Evolutionary conservation across 169 alveolate species (phyloP), one percentile per base, ranked within the genome.

Genomic region (Plasmodium inui): DNA sequence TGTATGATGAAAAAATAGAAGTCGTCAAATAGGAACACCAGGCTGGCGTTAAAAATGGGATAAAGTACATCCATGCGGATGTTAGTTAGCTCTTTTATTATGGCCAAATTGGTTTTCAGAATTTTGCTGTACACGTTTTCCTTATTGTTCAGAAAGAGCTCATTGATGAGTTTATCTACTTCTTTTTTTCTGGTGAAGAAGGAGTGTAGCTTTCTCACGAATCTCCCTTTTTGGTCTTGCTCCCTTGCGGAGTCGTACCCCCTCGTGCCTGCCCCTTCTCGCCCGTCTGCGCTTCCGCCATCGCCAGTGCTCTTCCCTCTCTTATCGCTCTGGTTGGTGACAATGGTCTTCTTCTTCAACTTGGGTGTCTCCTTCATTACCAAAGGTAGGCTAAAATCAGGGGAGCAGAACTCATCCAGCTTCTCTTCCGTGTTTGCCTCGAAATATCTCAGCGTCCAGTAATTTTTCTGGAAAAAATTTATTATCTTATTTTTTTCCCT

Each of bases 1-100:
- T 89, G 94, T 78, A 89, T 89, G 72, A 89, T 89, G 72, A 89
- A 89, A 79, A 89, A 89, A 39, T 89, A 89, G 61, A 79, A 89
- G 34, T 89, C 94, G 39, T 89, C 94, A 89, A 89, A 89, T 41
- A 89, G 72, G 34, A 89, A 89, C 82, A 80, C 89, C 72, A 89
- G 50, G 32, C 94, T 89, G 26, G 94, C 89, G 73, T 89, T 89
- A 89, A 89, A 89, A 89, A 89, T 89, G 82, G 94, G 94, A 89
- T 89, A 89, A 2, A 89, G 46, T 30, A 89, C 57, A 17, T 89
- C 85, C 89, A 89, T 61, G 34, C 82, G 67, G 67, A 55, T 22
- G 46, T 89, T 79, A 57, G 22, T 73, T 14, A 89, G 82, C 55
- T 89, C 70, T 67, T 89, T 89, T 55, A 89, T 79, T 72, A 89